phyloP scores from a whole-genome alignment of 306 rosid genomes.

The Leucaena leucocephala region DNA sequence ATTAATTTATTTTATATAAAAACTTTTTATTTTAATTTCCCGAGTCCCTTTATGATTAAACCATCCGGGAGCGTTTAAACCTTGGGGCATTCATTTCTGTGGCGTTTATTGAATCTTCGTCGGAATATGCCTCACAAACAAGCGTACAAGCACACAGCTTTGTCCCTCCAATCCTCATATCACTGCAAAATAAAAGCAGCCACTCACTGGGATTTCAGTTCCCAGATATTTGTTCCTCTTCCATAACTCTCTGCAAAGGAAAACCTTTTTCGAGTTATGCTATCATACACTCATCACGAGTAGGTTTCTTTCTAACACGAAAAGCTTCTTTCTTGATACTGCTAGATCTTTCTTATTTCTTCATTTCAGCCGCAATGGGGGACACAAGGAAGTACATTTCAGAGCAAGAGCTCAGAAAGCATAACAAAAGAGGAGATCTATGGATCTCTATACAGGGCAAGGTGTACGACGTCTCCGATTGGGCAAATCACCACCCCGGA shows the following conservation, averaged over 20 bases:
- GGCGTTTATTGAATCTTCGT: background rate
- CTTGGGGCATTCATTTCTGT: background rate
- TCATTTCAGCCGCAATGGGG: slow-evolving; percentile 12
- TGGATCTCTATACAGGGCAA: slow-evolving; percentile 84
- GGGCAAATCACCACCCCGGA: slow-evolving; percentile 74
- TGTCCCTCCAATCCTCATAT: background rate
- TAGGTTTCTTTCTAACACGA: background rate
- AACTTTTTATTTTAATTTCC: background rate
- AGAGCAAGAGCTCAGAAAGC: slow-evolving; percentile 19
- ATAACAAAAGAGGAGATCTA: slow-evolving; percentile 53
- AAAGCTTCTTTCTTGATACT: background rate
- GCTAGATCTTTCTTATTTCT: background rate
- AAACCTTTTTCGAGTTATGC: background rate
- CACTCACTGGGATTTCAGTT: background rate
- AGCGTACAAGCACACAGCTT: background rate
- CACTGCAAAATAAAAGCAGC: slow-evolving; percentile 1
- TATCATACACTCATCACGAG: background rate
- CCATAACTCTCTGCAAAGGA: background rate
- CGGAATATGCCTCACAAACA: background rate
- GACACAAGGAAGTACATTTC: slow-evolving; percentile 41
- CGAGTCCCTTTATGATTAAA: background rate
- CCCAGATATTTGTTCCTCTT: background rate
- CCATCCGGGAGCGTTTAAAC: background rate
- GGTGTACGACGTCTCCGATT: slow-evolving; percentile 64
- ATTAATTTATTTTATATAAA: background rate